phyloP scores from a whole-genome alignment of 2,329 filamentous ascomycete species.

The Fusarium pseudocircinatum region DNA sequence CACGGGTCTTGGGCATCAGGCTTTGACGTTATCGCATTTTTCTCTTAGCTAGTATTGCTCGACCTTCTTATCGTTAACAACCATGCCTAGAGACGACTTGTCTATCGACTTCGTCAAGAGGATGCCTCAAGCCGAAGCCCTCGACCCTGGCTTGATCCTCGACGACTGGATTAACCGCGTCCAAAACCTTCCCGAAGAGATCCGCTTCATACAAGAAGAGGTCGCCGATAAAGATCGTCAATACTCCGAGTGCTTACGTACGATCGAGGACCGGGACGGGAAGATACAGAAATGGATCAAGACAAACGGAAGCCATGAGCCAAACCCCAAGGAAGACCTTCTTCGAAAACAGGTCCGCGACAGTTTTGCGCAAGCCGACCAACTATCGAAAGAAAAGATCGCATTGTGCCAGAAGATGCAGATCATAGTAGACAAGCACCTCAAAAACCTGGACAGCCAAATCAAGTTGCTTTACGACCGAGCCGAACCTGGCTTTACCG shows the following conservation, averaged over 20 bases:
- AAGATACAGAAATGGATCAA: constrained; percentile 86
- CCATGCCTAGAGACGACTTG: constrained; percentile 78
- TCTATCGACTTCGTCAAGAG: constrained; percentile 75
- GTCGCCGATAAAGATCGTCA: constrained; percentile 81
- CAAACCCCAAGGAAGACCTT: constrained; percentile 78
- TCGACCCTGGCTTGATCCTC: constrained; percentile 75
- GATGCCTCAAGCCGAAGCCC: constrained; percentile 70
- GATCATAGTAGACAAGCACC: constrained; percentile 69
- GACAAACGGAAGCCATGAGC: constrained; percentile 75
- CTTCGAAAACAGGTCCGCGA: constrained; percentile 73
- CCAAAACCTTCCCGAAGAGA: constrained; percentile 83
- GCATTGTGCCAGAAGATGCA: constrained; percentile 72
- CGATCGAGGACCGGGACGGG: constrained; percentile 76
- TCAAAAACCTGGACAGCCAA: constrained; percentile 68
- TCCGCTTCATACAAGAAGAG: constrained; percentile 85
- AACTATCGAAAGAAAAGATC: constrained; percentile 79
- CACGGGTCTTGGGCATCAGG: constrained; percentile 24
- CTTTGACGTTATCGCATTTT: constrained; percentile 36
- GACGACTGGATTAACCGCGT: constrained; percentile 81
- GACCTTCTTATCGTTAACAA: constrained; percentile 61
- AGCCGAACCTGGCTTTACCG: constrained; percentile 68
- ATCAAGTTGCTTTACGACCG: constrained; percentile 70
- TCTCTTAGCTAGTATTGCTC: constrained; percentile 37
- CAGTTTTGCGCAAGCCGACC: constrained; percentile 74
- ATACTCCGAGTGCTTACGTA: constrained; percentile 73